phyloP scores from a whole-genome alignment of 2,329 filamentous ascomycete genomes.

The Colletotrichum sp. region DNA sequence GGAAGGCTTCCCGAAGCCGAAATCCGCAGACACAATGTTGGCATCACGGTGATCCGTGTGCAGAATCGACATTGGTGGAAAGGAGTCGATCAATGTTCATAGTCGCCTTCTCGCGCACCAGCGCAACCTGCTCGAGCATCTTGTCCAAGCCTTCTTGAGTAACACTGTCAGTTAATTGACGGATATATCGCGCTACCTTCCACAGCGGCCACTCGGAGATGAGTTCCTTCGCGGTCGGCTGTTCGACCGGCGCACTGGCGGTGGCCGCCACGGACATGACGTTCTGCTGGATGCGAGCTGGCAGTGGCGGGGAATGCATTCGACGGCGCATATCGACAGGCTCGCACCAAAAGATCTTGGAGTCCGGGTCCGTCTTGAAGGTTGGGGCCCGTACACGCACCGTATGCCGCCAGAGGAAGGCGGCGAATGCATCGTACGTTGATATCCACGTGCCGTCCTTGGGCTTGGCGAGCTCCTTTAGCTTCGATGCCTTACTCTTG shows the following conservation, averaged over 20 bases:
- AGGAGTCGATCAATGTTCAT: conserved; percentile 35
- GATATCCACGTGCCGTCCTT: conserved; percentile 45
- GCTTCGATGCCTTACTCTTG: conserved; percentile 43
- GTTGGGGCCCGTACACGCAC: conserved; percentile 36
- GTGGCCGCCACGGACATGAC: conserved; percentile 31
- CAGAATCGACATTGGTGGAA: conserved; percentile 40
- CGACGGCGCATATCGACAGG: conserved; percentile 44
- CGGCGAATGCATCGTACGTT: conserved; percentile 49
- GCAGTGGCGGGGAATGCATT: conserved; percentile 25
- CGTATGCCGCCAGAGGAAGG: conserved; percentile 45
- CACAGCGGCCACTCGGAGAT: conserved; percentile 39
- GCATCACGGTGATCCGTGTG: conserved; percentile 40
- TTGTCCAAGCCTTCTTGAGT: conserved; percentile 36
- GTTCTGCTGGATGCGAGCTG: conserved; percentile 39
- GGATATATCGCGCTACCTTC: conserved; percentile 40
- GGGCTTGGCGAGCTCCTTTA: conserved; percentile 41
- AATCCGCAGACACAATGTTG: conserved; percentile 31
- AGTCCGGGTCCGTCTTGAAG: conserved; percentile 33
- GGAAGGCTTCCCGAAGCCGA: conserved; percentile 39
- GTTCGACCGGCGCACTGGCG: conserved; percentile 27
- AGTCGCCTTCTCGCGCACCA: conserved; percentile 38
- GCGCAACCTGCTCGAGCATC: conserved; percentile 34
- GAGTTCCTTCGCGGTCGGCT: conserved; percentile 35
- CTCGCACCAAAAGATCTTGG: conserved; percentile 37
- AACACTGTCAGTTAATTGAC: conserved; percentile 38